Conservation (phyloP, 306 rosid species). For the Mimosa bimucronata region DNA sequence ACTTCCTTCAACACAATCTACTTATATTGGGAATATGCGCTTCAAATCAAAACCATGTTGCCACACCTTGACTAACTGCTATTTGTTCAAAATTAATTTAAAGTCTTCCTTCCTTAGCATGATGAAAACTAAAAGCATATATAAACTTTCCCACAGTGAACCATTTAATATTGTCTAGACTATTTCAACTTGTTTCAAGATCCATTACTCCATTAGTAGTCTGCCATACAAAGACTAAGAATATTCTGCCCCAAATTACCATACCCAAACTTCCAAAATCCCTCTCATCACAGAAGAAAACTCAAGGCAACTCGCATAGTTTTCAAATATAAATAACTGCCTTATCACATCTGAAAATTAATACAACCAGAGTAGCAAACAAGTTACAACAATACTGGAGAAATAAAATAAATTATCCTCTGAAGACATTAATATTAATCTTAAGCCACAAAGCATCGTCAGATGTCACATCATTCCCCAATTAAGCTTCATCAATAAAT, state of each 20-base stretch:
- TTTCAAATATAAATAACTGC: neutral
- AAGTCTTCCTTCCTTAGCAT: neutral
- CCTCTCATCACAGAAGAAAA: neutral
- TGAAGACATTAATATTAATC: neutral
- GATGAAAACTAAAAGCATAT: neutral
- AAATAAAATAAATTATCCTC: neutral
- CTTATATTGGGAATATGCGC: too few relatives aligned
- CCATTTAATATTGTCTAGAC: slow-evolving; percentile 1
- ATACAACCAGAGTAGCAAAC: neutral
- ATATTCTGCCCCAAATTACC: neutral
- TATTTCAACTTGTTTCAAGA: neutral
- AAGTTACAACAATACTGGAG: neutral
- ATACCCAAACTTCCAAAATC: neutral
- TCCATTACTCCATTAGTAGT: neutral
- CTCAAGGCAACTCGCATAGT: neutral
- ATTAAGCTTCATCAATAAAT: slow-evolving; percentile 6
- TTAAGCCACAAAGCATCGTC: neutral
- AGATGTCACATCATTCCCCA: neutral
- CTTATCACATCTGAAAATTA: neutral
- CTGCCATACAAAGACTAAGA: slow-evolving; percentile 3
- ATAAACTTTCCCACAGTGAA: neutral
- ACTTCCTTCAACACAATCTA: neutral
- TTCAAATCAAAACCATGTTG: too few relatives aligned
- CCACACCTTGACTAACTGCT: neutral
- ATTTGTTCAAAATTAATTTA: too few relatives aligned